A percentile compares a stretch with the other conserved stretches of the same genome.
Conservation (phyloP, 139 green algal species). For the Zygnema circumcarinatum region DNA sequence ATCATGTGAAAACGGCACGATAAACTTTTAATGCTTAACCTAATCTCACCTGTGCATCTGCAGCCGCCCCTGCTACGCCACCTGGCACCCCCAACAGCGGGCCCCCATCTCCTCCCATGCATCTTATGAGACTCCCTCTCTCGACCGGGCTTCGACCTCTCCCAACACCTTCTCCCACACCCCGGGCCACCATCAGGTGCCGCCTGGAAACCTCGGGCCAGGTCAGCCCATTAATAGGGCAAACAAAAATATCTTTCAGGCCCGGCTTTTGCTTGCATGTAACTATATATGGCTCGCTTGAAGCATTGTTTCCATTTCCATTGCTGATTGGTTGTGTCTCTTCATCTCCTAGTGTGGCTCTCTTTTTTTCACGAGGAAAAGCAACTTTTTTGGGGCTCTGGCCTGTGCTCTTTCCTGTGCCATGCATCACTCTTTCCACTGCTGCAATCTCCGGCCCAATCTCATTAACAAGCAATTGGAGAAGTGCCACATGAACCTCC, state of each 20-base stretch:
- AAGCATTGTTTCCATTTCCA: background rate
- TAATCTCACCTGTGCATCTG: conserved; percentile 24
- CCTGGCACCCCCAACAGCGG: conserved; percentile 17
- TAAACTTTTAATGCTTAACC: too few species aligned
- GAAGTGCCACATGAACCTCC: conserved; percentile 24
- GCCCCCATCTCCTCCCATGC: conserved; percentile 39
- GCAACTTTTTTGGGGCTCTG: background rate
- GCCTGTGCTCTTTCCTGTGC: background rate
- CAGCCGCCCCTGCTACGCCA: conserved; percentile 23
- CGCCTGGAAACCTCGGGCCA: conserved; percentile 37
- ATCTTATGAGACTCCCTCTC: conserved; percentile 11
- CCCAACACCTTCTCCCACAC: background rate
- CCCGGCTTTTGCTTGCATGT: background rate
- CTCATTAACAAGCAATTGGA: conserved; percentile 18
- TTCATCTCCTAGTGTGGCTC: background rate
- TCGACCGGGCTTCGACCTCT: conserved; percentile 29
- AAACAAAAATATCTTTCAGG: conserved; percentile 22
- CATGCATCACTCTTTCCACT: background rate
- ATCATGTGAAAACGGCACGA: too few species aligned
- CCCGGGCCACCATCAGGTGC: background rate
- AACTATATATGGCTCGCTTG: background rate
- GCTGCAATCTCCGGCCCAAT: background rate
- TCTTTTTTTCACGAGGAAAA: background rate
- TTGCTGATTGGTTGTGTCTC: background rate
- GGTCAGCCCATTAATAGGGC: conserved; percentile 52